A percentile compares a stretch with the other conserved stretches of the same genome.
Conservation (phyloP, 2,329 filamentous ascomycete species). For the Botrytis sinoallii region DNA sequence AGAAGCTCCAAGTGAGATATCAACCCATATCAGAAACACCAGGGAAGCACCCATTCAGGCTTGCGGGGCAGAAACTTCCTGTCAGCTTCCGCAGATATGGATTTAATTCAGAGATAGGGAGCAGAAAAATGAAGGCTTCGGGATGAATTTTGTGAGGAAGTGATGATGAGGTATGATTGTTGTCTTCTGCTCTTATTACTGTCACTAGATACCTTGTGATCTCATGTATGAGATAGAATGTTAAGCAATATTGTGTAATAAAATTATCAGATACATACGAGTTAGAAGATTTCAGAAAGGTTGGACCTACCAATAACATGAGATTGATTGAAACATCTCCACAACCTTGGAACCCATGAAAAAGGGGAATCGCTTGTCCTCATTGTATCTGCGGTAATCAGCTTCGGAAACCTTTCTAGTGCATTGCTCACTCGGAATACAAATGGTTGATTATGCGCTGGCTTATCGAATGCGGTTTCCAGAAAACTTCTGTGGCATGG, state of each 20-base stretch:
- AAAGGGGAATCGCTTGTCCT: too few species aligned
- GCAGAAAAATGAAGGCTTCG: not conserved
- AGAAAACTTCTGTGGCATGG: too few species aligned
- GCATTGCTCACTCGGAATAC: too few species aligned
- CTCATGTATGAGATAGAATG: not conserved
- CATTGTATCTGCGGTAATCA: too few species aligned
- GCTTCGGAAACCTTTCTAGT: too few species aligned
- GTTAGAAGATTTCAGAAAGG: too few species aligned
- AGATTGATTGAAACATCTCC: too few species aligned
- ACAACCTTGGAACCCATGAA: too few species aligned
- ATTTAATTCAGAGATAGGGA: not conserved
- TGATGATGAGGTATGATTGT: not conserved
- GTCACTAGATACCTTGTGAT: not conserved
- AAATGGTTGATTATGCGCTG: too few species aligned
- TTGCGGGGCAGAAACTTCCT: too few species aligned
- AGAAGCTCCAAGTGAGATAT: not conserved
- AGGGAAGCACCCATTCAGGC: not conserved
- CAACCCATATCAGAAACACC: not conserved
- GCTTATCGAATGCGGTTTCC: too few species aligned
- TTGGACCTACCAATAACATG: too few species aligned
- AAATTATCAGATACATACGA: not conserved
- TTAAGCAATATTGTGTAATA: not conserved
- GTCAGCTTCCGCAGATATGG: accelerated
- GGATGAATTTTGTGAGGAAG: not conserved
- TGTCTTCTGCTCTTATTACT: not conserved